These are phyloP conservation scores for Aspergillus ruber DNA, from an alignment of 2,329 filamentous ascomycete species.

Conservation along the genomic window DNA sequence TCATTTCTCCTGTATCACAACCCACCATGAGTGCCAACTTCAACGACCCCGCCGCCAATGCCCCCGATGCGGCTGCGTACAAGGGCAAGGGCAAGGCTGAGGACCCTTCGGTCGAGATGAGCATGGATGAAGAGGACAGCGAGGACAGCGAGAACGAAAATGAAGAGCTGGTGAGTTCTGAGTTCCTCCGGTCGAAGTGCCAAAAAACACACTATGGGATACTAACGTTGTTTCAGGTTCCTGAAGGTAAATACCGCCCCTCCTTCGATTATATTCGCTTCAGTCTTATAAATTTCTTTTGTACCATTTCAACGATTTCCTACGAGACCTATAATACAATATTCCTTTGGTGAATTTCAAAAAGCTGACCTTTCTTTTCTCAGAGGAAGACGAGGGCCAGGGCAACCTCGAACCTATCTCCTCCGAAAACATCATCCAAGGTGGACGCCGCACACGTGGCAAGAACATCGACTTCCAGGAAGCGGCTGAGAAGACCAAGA, in stretches of 20 bases:
- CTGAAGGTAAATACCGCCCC: not conserved
- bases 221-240: not conserved
- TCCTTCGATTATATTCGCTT: not conserved
- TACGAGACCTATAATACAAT: not conserved
- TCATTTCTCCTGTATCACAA: constrained; percentile 12
- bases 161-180: constrained; percentile 32
- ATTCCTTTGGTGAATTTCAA: not conserved
- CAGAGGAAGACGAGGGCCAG: constrained; percentile 57
- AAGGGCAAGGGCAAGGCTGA: constrained; percentile 86
- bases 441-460: constrained; percentile 79
- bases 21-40: constrained; percentile 32
- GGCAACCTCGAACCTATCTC: constrained; percentile 89
- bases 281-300: too few species aligned
- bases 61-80: constrained; percentile 37
- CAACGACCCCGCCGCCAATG: constrained; percentile 36
- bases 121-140: constrained; percentile 67
- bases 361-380: not conserved
- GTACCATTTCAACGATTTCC: not conserved
- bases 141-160: constrained; percentile 55
- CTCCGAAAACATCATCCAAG: constrained; percentile 73
- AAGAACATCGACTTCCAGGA: constrained; percentile 90
- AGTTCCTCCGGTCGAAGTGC: not conserved
- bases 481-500: constrained; percentile 75
- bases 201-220: not conserved
- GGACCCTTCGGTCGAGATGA: constrained; percentile 50